A percentile compares a stretch with the other conserved stretches of the same genome.
Conservation (phyloP, 2,329 filamentous ascomycete species). For the Drechslera avenae region DNA sequence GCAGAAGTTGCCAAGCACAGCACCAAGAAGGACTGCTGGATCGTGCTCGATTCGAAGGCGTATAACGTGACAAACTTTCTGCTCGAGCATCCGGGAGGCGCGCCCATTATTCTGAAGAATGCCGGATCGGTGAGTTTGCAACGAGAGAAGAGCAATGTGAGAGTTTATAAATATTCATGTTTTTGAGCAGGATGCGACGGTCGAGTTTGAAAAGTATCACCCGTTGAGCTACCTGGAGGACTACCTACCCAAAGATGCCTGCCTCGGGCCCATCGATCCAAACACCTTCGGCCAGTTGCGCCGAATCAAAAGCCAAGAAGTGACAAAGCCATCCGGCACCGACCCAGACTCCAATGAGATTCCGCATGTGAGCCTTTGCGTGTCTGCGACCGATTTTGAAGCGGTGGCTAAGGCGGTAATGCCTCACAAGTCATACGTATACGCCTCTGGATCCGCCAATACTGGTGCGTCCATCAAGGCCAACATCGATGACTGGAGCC, state of each 20-base stretch:
- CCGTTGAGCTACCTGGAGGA: constrained; percentile 39
- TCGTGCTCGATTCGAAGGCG: constrained; percentile 69
- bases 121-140: constrained; percentile 52
- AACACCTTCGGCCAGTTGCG: constrained; percentile 39
- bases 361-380: constrained; percentile 39
- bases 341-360: constrained; percentile 27
- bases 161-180: constrained; percentile 8
- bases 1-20: constrained; percentile 44
- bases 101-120: constrained; percentile 47
- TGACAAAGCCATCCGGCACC: constrained; percentile 23
- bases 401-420: constrained; percentile 39
- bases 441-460: constrained; percentile 45
- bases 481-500: constrained; percentile 44
- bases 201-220: constrained; percentile 45
- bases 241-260: constrained; percentile 33
- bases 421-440: constrained; percentile 42
- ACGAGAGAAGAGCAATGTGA: too few species aligned
- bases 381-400: constrained; percentile 43
- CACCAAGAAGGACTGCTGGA: constrained; percentile 58
- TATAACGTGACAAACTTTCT: constrained; percentile 71
- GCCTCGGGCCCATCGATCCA: constrained; percentile 39
- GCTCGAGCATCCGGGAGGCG: constrained; percentile 65
- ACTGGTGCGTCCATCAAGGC: constrained; percentile 36
- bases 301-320: constrained; percentile 27
- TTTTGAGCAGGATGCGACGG: constrained; percentile 37